Evolutionary conservation across 1,284 basidiomycete genomes (phyloP).

Genomic region (Crucibulum parvulum): DNA sequence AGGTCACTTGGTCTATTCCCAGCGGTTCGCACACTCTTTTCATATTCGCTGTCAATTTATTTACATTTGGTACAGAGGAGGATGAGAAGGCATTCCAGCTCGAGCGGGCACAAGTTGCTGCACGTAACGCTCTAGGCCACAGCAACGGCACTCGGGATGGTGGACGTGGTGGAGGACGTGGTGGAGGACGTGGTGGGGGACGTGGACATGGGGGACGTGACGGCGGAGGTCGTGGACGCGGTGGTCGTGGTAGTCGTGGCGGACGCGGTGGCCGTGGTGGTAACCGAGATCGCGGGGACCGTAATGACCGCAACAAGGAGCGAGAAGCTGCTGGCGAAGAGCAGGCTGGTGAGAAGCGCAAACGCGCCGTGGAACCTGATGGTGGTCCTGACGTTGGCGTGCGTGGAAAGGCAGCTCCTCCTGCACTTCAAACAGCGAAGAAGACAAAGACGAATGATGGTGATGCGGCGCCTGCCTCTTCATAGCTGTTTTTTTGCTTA

Average conservation of each 20-base stretch:
- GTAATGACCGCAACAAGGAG: slow-evolving; percentile 36
- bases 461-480: too few relatives aligned
- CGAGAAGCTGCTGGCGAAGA: slow-evolving; percentile 25
- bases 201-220: slow-evolving; percentile 49
- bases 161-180: slow-evolving; percentile 45
- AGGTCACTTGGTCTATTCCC: slow-evolving; percentile 66
- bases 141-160: slow-evolving; percentile 28
- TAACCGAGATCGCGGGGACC: slow-evolving; percentile 40
- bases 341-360: slow-evolving; percentile 71
- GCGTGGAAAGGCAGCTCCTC: slow-evolving; percentile 69
- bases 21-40: slow-evolving; percentile 51
- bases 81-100: slow-evolving; percentile 73
- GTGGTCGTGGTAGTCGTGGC: slow-evolving; percentile 33
- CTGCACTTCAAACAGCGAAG: slow-evolving; percentile 59
- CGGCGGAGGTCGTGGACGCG: slow-evolving; percentile 8
- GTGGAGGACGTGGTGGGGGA: slow-evolving; percentile 50
- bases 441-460: slow-evolving; percentile 54
- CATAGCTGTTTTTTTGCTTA: too few relatives aligned
- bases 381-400: slow-evolving; percentile 71
- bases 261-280: slow-evolving; percentile 46
- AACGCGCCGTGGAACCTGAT: slow-evolving; percentile 76
- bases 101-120: slow-evolving; percentile 73
- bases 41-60: neutral
- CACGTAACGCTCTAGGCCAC: slow-evolving; percentile 53
- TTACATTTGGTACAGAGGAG: slow-evolving; percentile 28